Base-by-base conservation (phyloP, 768 basidiomycete species). In the Lentinula edodes region DNA sequence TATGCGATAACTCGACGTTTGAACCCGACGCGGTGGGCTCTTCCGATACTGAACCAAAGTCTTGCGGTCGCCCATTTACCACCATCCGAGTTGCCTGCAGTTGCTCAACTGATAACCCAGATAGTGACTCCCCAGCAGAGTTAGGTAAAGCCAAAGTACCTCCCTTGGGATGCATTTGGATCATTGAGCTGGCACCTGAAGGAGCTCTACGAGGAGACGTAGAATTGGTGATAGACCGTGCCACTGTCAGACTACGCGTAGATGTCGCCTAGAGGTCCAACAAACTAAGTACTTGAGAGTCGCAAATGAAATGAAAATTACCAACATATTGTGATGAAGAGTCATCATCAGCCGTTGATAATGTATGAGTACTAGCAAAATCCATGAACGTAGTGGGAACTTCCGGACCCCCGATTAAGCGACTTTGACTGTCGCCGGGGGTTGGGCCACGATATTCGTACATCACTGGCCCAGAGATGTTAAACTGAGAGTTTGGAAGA, bases 31-130 rank as follows among this genome's bases (percentile, higher is more conserved):
- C 58, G 12, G 13, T 13, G 28, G 43, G 16, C 10, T 42, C 45
- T n/a, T 51, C 54, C 9, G 32, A 42, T 20, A 62, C 32, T 16
- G 64, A 38, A 1, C 68, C 68, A 53, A 65, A 68, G 38, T 68
- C 68, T 58, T 68, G 68, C 10, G 59, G 56, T 60, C 68, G 39
- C 36, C 68, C 66, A 1, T 65, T 60, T 10, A 67, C 66, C 18
- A 65, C 66, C 53, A 58, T 62, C 36, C 67, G 61, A 52, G 62
- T 65, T 15, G 66, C 55, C 7, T 58, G 55, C 43, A 68, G 38
- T 54, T 68, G 56, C 1, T 58, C 45, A 2, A 60, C 57, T 9
- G 67, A 61, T 2, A 68, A 32, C 52, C 62, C 35, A 5, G 46
- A 16, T 34, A 67, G 36, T 45, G 63, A 63, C 35, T 66, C 63